phyloP scores from a whole-genome alignment of 2,329 filamentous ascomycete genomes.

The Drechslerella coelobrocha region DNA sequence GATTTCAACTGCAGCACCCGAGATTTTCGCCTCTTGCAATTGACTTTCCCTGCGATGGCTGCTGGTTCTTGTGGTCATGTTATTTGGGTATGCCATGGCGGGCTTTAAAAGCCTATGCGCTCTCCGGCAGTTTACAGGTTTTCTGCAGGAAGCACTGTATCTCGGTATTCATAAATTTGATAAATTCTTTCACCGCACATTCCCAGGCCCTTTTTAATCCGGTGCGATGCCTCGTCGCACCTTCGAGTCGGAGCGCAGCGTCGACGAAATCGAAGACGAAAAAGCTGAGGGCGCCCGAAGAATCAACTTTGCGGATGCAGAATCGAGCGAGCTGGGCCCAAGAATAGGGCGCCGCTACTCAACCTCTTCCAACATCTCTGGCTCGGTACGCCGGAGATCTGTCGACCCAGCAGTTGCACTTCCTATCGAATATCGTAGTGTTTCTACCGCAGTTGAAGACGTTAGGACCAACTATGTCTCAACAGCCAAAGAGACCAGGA shows the following conservation, averaged over 20 bases:
- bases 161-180: background rate
- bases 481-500: slow-evolving; percentile 20
- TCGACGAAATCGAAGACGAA: slow-evolving; percentile 42
- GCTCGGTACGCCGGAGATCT: slow-evolving; percentile 29
- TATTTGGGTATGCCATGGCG: slow-evolving; percentile 29
- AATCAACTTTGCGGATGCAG: slow-evolving; percentile 27
- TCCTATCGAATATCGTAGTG: slow-evolving; percentile 42
- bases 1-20: slow-evolving; percentile 40
- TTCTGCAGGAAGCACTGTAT: background rate
- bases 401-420: slow-evolving; percentile 39
- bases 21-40: slow-evolving; percentile 25
- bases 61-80: slow-evolving; percentile 11
- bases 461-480: slow-evolving; percentile 9
- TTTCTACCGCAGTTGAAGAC: slow-evolving; percentile 43
- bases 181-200: slow-evolving; percentile 1
- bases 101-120: slow-evolving; percentile 30
- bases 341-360: slow-evolving; percentile 6
- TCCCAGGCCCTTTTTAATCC: slow-evolving; percentile 12
- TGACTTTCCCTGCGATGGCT: slow-evolving; percentile 27
- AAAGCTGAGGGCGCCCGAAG: slow-evolving; percentile 33
- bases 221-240: slow-evolving; percentile 41
- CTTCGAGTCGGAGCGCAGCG: slow-evolving; percentile 38
- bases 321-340: background rate
- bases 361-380: slow-evolving; percentile 15
- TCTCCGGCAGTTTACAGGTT: slow-evolving; percentile 16